These are phyloP conservation scores for Mimosa bimucronata DNA, from an alignment of 306 rosid genomes.

Conservation along the genomic window DNA sequence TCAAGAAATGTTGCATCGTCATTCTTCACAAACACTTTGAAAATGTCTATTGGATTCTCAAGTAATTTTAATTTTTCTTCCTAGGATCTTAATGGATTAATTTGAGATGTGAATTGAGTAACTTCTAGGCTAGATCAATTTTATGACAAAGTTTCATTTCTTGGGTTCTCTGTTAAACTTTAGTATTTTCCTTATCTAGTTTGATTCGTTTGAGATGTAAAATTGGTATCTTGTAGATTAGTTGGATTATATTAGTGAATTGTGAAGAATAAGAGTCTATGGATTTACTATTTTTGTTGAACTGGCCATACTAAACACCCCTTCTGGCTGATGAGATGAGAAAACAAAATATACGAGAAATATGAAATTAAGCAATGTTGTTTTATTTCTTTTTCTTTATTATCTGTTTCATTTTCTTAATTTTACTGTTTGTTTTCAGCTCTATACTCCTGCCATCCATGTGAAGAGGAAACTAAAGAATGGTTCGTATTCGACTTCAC, in stretches of 20 bases:
- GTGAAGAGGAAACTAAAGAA: conserved; percentile 72
- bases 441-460: conserved; percentile 70
- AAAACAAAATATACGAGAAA: background rate
- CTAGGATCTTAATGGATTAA: background rate
- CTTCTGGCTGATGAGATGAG: background rate
- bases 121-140: background rate
- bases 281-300: background rate
- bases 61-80: background rate
- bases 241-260: background rate
- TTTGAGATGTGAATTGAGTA: conserved; percentile 1
- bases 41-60: background rate
- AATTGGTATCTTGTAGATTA: background rate
- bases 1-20: background rate
- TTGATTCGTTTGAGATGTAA: background rate
- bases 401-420: background rate
- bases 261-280: conserved; percentile 6
- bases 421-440: conserved; percentile 54
- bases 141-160: background rate
- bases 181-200: background rate
- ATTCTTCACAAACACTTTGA: background rate
- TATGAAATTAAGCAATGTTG: conserved; percentile 3
- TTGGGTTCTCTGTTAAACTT: background rate
- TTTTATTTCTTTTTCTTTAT: background rate
- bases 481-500: conserved; percentile 64
- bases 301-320: background rate